Evolutionary conservation across 495 filamentous ascomycete species (phyloP).

Genomic region (Neurospora sp.): DNA sequence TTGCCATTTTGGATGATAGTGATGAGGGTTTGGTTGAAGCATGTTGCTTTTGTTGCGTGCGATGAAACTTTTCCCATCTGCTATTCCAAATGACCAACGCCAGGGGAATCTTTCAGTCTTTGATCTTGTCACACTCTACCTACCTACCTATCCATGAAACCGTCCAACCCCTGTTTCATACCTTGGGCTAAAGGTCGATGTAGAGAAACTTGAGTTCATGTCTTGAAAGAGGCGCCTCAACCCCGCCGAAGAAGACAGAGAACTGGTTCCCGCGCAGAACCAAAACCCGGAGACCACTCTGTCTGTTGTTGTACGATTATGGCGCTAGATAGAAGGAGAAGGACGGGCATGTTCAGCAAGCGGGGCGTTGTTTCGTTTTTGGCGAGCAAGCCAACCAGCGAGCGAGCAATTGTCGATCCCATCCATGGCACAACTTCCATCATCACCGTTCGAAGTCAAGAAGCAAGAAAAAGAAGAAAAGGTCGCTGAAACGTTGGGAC

Average conservation of each 20-base stretch:
- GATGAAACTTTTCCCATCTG: not conserved
- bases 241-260: not conserved
- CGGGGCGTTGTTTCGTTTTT: too few relatives aligned
- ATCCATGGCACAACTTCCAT: not conserved
- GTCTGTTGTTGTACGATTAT: not conserved
- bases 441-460: not conserved
- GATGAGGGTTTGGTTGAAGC: not conserved
- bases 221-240: not conserved
- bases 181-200: conserved; percentile 27
- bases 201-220: conserved; percentile 25
- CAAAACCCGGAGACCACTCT: not conserved
- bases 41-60: not conserved
- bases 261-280: not conserved
- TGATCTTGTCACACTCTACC: not conserved
- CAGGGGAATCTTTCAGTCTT: not conserved
- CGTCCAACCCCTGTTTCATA: conserved; percentile 14
- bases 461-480: not conserved
- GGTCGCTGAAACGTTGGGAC: conserved; percentile 13
- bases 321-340: not conserved
- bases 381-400: not conserved
- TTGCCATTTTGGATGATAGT: not conserved
- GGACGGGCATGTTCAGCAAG: not conserved
- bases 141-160: conserved; percentile 5
- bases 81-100: not conserved
- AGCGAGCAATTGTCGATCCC: not conserved